phyloP scores from a whole-genome alignment of 345 rosid genomes.

The Brassica rapa region DNA sequence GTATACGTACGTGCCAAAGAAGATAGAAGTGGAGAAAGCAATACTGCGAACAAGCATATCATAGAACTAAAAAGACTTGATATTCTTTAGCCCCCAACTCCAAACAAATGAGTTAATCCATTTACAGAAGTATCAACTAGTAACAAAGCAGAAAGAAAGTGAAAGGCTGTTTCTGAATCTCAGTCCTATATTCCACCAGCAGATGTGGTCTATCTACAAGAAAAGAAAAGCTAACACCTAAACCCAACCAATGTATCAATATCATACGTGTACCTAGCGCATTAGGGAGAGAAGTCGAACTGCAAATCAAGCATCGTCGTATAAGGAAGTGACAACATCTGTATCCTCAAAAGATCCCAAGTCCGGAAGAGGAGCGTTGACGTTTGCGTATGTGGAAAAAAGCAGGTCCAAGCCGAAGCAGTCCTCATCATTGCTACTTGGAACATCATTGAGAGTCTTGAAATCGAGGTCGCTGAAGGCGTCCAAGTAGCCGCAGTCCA shows the following conservation, averaged over 20 bases:
- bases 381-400: not conserved
- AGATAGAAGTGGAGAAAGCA: not conserved
- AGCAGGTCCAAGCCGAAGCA: not conserved
- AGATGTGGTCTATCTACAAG: not conserved
- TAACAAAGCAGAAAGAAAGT: not conserved
- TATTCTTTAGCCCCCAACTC: not conserved
- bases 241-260: not conserved
- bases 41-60: not conserved
- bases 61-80: not conserved
- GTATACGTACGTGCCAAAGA: not conserved
- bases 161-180: not conserved
- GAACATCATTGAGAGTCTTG: not conserved
- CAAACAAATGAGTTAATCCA: not conserved
- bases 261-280: not conserved
- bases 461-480: not conserved
- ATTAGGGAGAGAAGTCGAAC: not conserved
- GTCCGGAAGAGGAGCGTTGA: not conserved
- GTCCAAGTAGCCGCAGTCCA: not conserved
- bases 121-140: not conserved
- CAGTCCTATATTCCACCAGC: not conserved
- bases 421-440: not conserved
- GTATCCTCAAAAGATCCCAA: not conserved
- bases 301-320: not conserved
- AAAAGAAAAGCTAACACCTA: not conserved
- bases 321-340: not conserved